Percentiles rank a stretch among this genome's conserved stretches.
phyloP scores from a whole-genome alignment of 176 grass and related monocot species.

The Tuctoria greenei region DNA sequence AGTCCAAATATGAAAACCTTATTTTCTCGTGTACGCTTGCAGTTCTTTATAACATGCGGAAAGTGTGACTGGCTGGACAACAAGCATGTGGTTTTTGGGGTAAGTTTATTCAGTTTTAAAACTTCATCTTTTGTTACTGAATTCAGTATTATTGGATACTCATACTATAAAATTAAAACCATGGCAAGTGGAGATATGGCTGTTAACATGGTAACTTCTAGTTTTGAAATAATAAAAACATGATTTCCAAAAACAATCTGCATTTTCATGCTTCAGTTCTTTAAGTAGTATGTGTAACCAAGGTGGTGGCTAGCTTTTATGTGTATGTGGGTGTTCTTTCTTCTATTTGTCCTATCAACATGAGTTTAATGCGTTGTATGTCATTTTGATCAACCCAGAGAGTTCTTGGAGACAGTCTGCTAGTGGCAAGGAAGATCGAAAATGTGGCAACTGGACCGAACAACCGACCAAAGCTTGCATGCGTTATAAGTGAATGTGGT shows the following conservation, averaged over 20 bases:
- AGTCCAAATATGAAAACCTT: constrained; percentile 5
- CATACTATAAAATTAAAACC: no score
- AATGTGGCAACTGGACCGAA: constrained; percentile 89
- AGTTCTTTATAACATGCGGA: constrained; percentile 95
- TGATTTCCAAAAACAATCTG: background rate
- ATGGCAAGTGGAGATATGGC: background rate
- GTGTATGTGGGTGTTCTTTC: background rate
- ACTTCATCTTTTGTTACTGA: background rate
- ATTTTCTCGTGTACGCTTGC: constrained; percentile 37
- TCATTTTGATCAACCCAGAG: constrained; percentile 48
- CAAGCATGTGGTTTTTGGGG: constrained; percentile 97
- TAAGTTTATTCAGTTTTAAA: constrained; percentile 44
- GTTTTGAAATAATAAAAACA: background rate
- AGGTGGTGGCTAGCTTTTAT: background rate
- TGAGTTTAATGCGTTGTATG: background rate
- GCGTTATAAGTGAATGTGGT: constrained; percentile 76
- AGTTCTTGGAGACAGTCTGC: constrained; percentile 77
- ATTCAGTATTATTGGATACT: background rate
- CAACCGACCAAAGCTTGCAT: constrained; percentile 87
- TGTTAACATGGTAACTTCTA: background rate
- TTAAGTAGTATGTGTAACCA: background rate
- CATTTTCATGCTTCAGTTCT: background rate
- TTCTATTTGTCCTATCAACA: background rate
- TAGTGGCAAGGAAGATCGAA: constrained; percentile 82
- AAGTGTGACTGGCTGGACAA: constrained; percentile 99